Conservation (phyloP, 2,329 filamentous ascomycete species). For the Fusarium algeriense region DNA sequence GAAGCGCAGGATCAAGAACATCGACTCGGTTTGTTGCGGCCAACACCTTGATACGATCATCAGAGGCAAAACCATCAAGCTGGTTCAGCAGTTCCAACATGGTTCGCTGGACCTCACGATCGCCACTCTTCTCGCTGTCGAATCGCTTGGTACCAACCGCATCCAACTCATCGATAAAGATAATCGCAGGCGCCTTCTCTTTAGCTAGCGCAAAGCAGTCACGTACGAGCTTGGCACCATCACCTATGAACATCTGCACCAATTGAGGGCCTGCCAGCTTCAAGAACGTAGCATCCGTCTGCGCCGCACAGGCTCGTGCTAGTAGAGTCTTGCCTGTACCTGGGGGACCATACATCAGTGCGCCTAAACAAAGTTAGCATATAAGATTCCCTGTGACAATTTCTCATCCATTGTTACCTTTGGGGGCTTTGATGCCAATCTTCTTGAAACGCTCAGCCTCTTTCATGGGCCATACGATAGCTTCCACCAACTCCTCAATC, state of each 20-base stretch:
- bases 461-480: conserved; percentile 99
- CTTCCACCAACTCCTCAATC: conserved; percentile 98
- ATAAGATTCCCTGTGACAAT: conserved; percentile 55
- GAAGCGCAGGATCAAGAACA: conserved; percentile 89
- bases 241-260: conserved; percentile 99
- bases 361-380: conserved; percentile 91
- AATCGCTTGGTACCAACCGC: conserved; percentile 99
- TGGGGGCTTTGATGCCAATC: conserved; percentile 99
- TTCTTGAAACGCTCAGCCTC: conserved; percentile 99
- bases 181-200: conserved; percentile 98
- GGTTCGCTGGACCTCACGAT: conserved; percentile 96
- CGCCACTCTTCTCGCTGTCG: conserved; percentile 97
- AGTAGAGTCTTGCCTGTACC: conserved; percentile 93
- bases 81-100: conserved; percentile 99
- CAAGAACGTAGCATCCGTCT: conserved; percentile 98
- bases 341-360: conserved; percentile 96
- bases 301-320: conserved; percentile 94
- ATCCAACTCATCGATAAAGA: conserved; percentile 99
- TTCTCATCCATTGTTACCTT: conserved; percentile 77
- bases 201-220: conserved; percentile 98
- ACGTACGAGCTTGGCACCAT: conserved; percentile 96
- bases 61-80: conserved; percentile 96
- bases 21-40: conserved; percentile 96
- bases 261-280: conserved; percentile 98
- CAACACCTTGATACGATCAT: conserved; percentile 96